These are phyloP conservation scores for Exserohilum rostratum DNA, from an alignment of 2,329 filamentous ascomycete species.

Conservation along the genomic window DNA sequence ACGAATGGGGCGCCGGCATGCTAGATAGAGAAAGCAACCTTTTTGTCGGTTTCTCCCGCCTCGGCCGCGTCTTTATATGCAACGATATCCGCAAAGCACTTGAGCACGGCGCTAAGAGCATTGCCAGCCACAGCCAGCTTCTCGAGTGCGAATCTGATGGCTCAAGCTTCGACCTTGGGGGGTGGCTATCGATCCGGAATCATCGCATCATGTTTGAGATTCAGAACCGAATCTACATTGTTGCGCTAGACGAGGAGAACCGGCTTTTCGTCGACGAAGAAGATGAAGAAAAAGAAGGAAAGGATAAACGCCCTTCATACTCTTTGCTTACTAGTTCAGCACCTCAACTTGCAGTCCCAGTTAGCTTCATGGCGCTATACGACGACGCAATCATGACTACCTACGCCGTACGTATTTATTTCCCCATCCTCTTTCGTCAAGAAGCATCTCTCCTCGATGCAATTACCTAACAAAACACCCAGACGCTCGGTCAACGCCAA, in stretches of 20 bases:
- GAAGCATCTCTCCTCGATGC: no score
- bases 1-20: conserved; percentile 16
- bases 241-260: not conserved
- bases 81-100: conserved; percentile 8
- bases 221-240: not conserved
- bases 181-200: conserved; percentile 7
- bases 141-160: conserved; percentile 9
- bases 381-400: conserved; percentile 13
- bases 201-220: conserved; percentile 11
- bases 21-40: conserved; percentile 11
- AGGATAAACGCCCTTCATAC: conserved; percentile 2
- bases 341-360: conserved; percentile 1
- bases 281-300: not conserved
- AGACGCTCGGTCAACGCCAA: conserved; percentile 6
- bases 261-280: not conserved
- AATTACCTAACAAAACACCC: no score
- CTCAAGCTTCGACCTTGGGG: conserved; percentile 2
- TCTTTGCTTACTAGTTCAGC: not conserved
- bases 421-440: not conserved
- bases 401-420: not conserved
- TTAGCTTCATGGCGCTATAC: conserved; percentile 10
- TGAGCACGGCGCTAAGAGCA: not conserved
- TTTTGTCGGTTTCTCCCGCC: conserved; percentile 10
- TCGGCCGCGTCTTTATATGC: conserved; percentile 8
- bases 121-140: conserved; percentile 1